Evolutionary conservation across 768 basidiomycete genomes (phyloP), one percentile per base, ranked within the genome.

Genomic region (Xerocomus spinulosus): DNA sequence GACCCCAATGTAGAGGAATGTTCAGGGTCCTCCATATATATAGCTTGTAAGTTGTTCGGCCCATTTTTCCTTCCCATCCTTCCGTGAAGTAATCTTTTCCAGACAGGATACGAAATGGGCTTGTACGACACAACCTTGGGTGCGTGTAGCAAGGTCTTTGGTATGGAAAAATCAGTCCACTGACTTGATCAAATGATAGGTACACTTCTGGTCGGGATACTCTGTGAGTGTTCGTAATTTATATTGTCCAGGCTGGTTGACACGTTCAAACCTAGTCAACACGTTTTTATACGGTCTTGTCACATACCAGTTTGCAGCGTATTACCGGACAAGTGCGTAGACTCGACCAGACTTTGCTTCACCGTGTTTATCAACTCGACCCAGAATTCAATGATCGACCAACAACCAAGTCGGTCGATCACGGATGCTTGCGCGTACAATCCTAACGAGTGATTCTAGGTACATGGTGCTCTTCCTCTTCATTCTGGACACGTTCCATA

Each of bases 271-370:
- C 9, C 17, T 25, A 62, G 61, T 62, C 38, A 62, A 62, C 30
- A 62, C 61, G 14, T 60, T 46, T 34, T 52, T 76, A 12, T 74
- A 70, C 48, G 74, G 73, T 1, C 60, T 74, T 12, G 73, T 75
- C 50, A 62, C 64, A 2, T 72, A 68, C 55, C 72, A 74, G 48
- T 76, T 75, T 50, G 62, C 66, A 7, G 52, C 61, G 7, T 76
- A 76, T 50, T 60, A 67, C 53, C 63, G 58, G 38, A 52, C 45
- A 37, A 36, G 50, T 47, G 40, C 43, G 61, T 44, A 13, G 7
- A 13, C 2, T 10, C 6, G 7, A 14, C 30, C 14, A 10, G 5
- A 10, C 26, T 28, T 10, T 10, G 10, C 10, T 28, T 28, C 26
- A 28, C 26, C 26, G 10, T 28, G 5, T 28, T 28, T 28, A 5